Evolutionary conservation across 495 filamentous ascomycete genomes (phyloP).

Genomic region (Chaetomium fimeti): DNA sequence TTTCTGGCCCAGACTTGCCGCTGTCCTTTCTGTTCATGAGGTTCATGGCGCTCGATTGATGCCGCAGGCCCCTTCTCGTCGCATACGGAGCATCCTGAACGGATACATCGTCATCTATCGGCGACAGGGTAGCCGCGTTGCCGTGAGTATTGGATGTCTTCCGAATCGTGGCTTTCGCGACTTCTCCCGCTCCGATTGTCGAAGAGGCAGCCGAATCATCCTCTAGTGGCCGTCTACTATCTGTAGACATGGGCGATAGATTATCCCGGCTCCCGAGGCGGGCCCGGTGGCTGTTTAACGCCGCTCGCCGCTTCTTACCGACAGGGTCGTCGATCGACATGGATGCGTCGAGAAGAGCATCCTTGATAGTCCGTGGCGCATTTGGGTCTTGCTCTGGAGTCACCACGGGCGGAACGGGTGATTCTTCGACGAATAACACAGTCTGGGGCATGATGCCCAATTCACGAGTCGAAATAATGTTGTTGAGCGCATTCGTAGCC

Average conservation of each 20-base stretch:
- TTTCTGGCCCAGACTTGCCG: slow-evolving; percentile 79
- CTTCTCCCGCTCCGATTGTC: slow-evolving; percentile 26
- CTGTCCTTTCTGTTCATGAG: slow-evolving; percentile 76
- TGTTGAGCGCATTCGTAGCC: slow-evolving; percentile 51
- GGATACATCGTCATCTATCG: slow-evolving; percentile 36
- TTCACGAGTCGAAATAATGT: slow-evolving; percentile 66
- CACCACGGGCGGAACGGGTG: slow-evolving; percentile 30
- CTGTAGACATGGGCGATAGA: slow-evolving; percentile 40
- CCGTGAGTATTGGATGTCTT: slow-evolving; percentile 34
- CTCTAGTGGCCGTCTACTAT: slow-evolving; percentile 33
- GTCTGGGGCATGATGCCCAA: slow-evolving; percentile 78
- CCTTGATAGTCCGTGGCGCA: slow-evolving; percentile 74
- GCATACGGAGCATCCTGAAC: slow-evolving; percentile 44
- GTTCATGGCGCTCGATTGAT: slow-evolving; percentile 77
- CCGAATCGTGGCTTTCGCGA: slow-evolving; percentile 34
- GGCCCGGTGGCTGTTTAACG: slow-evolving; percentile 53
- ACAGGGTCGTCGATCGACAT: slow-evolving; percentile 75
- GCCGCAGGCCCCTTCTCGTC: slow-evolving; percentile 46
- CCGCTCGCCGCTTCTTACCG: slow-evolving; percentile 56
- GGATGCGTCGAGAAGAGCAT: slow-evolving; percentile 89
- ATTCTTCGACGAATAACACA: slow-evolving; percentile 81
- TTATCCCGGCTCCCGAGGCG: slow-evolving; percentile 44
- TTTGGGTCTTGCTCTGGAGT: slow-evolving; percentile 36
- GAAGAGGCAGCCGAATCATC: slow-evolving; percentile 32
- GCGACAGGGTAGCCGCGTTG: slow-evolving; percentile 23